These are phyloP conservation scores for Olyra latifolia DNA, from an alignment of 176 grass and related monocot species.

Conservation along the genomic window DNA sequence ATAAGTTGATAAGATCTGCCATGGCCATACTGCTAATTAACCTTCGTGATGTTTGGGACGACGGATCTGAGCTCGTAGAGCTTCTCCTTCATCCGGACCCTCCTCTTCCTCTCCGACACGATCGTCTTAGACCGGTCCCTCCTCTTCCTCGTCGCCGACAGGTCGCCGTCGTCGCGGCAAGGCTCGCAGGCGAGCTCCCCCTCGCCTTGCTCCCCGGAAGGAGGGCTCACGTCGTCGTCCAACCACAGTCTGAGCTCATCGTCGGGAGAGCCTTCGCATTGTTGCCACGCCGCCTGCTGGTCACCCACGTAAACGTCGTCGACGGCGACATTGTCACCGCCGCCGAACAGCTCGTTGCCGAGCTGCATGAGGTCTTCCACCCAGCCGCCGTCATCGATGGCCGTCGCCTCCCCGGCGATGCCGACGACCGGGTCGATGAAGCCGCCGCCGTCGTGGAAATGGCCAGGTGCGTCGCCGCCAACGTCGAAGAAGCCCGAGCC, in stretches of 20 bases:
- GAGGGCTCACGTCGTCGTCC: conserved; percentile 36
- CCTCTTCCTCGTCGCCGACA: conserved; percentile 37
- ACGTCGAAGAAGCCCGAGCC: conserved; percentile 23
- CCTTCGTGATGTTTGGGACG: conserved; percentile 96
- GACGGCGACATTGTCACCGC: not conserved
- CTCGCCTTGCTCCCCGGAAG: not conserved
- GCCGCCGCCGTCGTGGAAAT: not conserved
- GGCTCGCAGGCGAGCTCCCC: conserved; percentile 16
- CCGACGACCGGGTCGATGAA: not conserved
- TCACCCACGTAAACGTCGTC: not conserved
- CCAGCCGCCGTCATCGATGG: conserved; percentile 16
- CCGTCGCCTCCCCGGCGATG: not conserved
- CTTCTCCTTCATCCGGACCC: conserved; percentile 92
- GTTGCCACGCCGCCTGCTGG: not conserved
- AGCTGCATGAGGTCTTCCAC: conserved; percentile 54
- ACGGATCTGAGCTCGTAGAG: conserved; percentile 88
- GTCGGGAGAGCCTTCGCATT: not conserved
- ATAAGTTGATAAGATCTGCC: no score
- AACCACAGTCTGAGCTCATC: not conserved
- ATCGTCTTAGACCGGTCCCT: conserved; percentile 87
- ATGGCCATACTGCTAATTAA: not conserved
- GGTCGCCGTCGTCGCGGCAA: conserved; percentile 40
- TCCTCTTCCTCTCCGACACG: conserved; percentile 83
- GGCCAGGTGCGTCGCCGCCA: not conserved
- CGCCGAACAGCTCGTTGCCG: conserved; percentile 39